Percentiles rank a stretch among this genome's conserved stretches.
Conservation (phyloP, 108 stramenopile genomes). For the Mediolabrus comicus region DNA sequence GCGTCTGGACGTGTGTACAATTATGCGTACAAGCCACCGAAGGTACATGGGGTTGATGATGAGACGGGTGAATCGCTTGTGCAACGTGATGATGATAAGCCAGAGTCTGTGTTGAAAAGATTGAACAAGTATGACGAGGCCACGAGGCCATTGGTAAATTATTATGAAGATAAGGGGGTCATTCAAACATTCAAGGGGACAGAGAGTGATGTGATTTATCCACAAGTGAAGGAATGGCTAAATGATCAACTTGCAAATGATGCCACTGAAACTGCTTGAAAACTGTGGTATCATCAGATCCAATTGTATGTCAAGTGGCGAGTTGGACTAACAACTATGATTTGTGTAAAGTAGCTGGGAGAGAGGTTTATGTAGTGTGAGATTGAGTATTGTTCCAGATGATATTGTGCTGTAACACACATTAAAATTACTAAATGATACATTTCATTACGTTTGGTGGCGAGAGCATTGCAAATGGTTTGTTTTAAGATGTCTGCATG, state of each 20-base stretch:
- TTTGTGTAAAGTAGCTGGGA: too few species aligned
- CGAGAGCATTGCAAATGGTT: too few species aligned
- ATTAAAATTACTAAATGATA: too few species aligned
- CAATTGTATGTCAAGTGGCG: too few species aligned
- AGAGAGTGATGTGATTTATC: conserved; percentile 93
- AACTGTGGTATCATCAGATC: too few species aligned
- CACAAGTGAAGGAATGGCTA: conserved; percentile 79
- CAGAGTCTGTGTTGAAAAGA: conserved; percentile 81
- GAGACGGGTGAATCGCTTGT: conserved; percentile 92
- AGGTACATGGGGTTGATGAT: conserved; percentile 84
- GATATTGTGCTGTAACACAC: too few species aligned
- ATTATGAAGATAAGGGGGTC: conserved; percentile 82
- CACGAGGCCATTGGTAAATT: conserved; percentile 85
- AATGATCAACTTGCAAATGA: conserved; percentile 45
- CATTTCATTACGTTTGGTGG: too few species aligned
- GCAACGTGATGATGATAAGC: conserved; percentile 96
- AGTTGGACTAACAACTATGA: too few species aligned
- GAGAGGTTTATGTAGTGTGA: too few species aligned
- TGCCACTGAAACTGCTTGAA: conserved; percentile 4
- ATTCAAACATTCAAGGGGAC: conserved; percentile 88
- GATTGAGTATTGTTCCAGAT: too few species aligned
- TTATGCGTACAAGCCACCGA: conserved; percentile 96
- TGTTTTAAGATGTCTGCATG: too few species aligned
- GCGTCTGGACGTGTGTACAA: conserved; percentile 92
- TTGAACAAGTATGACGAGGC: conserved; percentile 87